These are phyloP conservation scores for Botrytis squamosa DNA, from an alignment of 2,329 filamentous ascomycete species.

Conservation along the genomic window DNA sequence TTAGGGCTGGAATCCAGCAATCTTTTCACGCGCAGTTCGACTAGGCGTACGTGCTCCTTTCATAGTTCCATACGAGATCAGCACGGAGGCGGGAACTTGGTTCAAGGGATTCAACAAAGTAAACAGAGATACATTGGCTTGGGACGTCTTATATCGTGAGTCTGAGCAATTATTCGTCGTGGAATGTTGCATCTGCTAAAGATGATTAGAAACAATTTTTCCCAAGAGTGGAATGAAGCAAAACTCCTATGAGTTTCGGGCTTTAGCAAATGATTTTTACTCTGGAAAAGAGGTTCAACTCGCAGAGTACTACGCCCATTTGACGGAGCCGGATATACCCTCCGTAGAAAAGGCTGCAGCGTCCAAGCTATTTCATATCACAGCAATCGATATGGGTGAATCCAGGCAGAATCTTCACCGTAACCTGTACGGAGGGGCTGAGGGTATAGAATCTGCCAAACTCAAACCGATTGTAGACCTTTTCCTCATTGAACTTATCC, in stretches of 20 bases:
- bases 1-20: conserved; percentile 12
- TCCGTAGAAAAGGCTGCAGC: background rate
- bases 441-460: background rate
- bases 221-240: background rate
- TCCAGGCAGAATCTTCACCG: background rate
- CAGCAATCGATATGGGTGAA: background rate
- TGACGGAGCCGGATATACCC: background rate
- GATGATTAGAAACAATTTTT: background rate
- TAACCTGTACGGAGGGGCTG: background rate
- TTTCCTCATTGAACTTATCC: conserved; percentile 1
- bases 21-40: conserved; percentile 7
- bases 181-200: background rate
- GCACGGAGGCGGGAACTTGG: background rate
- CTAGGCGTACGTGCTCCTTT: background rate
- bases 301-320: background rate
- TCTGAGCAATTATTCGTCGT: background rate
- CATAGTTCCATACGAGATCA: conserved; percentile 2
- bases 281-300: background rate
- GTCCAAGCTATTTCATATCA: background rate
- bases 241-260: background rate
- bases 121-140: background rate
- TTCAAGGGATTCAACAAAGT: background rate
- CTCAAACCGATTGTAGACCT: background rate
- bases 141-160: background rate
- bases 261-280: conserved; percentile 4